Evolutionary conservation across 2,329 filamentous ascomycete species (phyloP).

Genomic region (Domatiomyces catenatus): DNA sequence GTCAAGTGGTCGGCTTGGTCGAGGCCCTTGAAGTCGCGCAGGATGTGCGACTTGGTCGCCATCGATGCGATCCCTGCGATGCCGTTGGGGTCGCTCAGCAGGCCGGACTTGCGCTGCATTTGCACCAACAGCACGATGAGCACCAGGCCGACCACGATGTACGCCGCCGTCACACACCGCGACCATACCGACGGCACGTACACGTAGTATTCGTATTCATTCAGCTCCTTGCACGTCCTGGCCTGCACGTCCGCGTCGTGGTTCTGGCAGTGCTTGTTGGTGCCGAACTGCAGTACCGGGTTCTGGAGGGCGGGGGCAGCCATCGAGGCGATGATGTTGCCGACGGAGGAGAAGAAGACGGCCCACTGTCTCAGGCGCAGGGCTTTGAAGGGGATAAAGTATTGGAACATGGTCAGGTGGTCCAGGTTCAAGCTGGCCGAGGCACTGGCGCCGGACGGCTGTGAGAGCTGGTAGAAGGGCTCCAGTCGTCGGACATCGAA

Average conservation of each 20-base stretch:
- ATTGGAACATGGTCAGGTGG: slow-evolving; percentile 33
- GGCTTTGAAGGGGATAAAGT: slow-evolving; percentile 32
- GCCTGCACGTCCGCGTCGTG: neutral
- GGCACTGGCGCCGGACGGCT: slow-evolving; percentile 20
- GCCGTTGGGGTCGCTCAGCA: slow-evolving; percentile 34
- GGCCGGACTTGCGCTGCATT: slow-evolving; percentile 32
- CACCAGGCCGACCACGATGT: slow-evolving; percentile 28
- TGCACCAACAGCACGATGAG: slow-evolving; percentile 29
- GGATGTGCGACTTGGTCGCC: slow-evolving; percentile 35
- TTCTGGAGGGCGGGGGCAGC: slow-evolving; percentile 33
- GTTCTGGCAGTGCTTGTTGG: slow-evolving; percentile 20
- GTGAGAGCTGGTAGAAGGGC: slow-evolving; percentile 32
- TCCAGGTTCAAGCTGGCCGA: slow-evolving; percentile 32
- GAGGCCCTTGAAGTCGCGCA: slow-evolving; percentile 33
- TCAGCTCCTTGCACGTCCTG: slow-evolving; percentile 3
- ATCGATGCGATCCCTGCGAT: slow-evolving; percentile 38
- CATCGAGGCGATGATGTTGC: slow-evolving; percentile 30
- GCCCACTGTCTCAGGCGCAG: slow-evolving; percentile 32
- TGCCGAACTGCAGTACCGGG: slow-evolving; percentile 28
- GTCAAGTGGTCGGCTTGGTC: slow-evolving; percentile 28
- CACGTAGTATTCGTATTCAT: slow-evolving; percentile 21
- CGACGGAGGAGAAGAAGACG: slow-evolving; percentile 31
- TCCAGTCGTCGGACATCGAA: slow-evolving; percentile 37
- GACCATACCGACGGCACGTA: slow-evolving; percentile 32
- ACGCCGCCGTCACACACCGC: slow-evolving; percentile 26